phyloP scores from a whole-genome alignment of 2,329 filamentous ascomycete genomes.

The Arachnopeziza araneosa region DNA sequence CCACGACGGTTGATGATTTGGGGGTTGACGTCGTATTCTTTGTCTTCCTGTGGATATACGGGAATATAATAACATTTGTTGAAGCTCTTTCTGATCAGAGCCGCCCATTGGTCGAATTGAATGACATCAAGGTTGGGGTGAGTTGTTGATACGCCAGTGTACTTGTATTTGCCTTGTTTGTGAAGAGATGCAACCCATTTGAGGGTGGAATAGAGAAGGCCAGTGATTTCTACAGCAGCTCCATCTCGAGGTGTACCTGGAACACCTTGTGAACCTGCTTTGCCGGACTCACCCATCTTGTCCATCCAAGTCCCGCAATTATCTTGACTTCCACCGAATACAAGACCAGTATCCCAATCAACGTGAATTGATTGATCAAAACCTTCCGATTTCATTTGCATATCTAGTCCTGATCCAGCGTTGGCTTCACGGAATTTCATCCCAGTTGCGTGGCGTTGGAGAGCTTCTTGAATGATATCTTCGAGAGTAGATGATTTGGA shows the following conservation, averaged over 20 bases:
- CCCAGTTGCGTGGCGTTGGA: conserved; percentile 85
- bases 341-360: conserved; percentile 85
- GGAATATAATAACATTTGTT: conserved; percentile 91
- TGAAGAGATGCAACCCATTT: conserved; percentile 70
- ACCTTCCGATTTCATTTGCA: conserved; percentile 86
- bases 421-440: conserved; percentile 94
- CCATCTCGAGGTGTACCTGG: conserved; percentile 97
- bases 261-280: conserved; percentile 84
- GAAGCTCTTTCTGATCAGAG: conserved; percentile 76
- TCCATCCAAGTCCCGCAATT: conserved; percentile 99
- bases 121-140: conserved; percentile 49
- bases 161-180: conserved; percentile 63
- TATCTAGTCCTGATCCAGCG: conserved; percentile 80
- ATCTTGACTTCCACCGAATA: conserved; percentile 88
- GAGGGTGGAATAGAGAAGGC: conserved; percentile 84
- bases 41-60: conserved; percentile 60
- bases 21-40: conserved; percentile 73
- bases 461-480: conserved; percentile 86
- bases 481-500: conserved; percentile 76
- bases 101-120: conserved; percentile 73
- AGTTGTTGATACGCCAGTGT: conserved; percentile 64
- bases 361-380: conserved; percentile 90
- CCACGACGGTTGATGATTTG: conserved; percentile 80
- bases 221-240: conserved; percentile 90
- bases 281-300: conserved; percentile 98